Evolutionary conservation across 2,329 filamentous ascomycete genomes (phyloP).

Genomic region (Periconia digitata): DNA sequence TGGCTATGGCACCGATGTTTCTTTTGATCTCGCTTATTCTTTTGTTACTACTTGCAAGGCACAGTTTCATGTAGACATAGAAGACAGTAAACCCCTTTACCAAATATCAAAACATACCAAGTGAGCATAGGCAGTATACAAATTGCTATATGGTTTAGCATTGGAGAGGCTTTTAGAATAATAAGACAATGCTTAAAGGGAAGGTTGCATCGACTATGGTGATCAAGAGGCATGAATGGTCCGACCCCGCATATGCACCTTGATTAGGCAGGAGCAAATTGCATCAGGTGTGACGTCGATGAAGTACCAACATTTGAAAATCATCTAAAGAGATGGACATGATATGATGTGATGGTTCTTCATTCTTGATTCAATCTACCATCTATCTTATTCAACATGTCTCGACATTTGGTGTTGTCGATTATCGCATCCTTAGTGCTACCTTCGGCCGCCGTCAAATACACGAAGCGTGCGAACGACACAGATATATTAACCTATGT

Average conservation of each 20-base stretch:
- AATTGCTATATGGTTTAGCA: too few relatives aligned
- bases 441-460: neutral
- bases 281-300: constrained; percentile 19
- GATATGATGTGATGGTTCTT: neutral
- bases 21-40: too few relatives aligned
- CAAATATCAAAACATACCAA: too few relatives aligned
- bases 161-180: too few relatives aligned
- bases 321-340: neutral
- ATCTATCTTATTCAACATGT: neutral
- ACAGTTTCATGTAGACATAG: too few relatives aligned
- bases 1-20: too few relatives aligned
- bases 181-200: too few relatives aligned
- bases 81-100: too few relatives aligned
- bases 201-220: neutral
- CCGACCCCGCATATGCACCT: constrained; percentile 30
- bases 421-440: neutral
- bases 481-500: constrained; percentile 39
- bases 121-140: too few relatives aligned
- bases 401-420: neutral
- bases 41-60: too few relatives aligned
- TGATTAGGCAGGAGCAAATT: constrained; percentile 21
- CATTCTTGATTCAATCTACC: neutral
- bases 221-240: constrained; percentile 12
- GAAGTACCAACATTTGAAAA: neutral
- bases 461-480: constrained; percentile 7